A percentile compares a stretch with the other conserved stretches of the same genome.
phyloP scores from a whole-genome alignment of 345 rosid species.

The Brassica napus region DNA sequence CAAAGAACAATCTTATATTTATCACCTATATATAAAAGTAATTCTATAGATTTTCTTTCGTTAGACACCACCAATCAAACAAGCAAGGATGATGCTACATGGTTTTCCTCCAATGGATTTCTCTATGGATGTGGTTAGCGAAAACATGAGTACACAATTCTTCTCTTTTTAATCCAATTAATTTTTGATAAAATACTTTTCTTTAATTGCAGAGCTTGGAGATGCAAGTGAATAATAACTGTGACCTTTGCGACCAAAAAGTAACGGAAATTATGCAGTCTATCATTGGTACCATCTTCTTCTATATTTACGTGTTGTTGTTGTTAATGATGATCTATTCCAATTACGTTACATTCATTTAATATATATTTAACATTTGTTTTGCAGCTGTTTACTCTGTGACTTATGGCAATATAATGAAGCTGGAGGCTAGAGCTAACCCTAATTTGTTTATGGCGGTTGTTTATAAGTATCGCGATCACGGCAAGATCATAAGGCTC shows the following conservation, averaged over 20 bases:
- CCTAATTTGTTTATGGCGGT: slow-evolving; percentile 1
- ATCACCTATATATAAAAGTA: background rate
- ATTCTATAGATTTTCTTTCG: background rate
- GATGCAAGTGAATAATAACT: slow-evolving; percentile 32
- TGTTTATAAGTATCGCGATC: slow-evolving; percentile 21
- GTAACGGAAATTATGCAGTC: slow-evolving; percentile 27
- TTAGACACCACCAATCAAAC: background rate
- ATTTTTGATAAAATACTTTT: no score
- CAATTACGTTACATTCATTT: background rate
- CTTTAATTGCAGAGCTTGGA: slow-evolving; percentile 22
- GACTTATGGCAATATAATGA: slow-evolving; percentile 19
- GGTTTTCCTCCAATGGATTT: slow-evolving; percentile 18
- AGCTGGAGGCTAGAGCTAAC: slow-evolving; percentile 28
- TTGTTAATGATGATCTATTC: background rate
- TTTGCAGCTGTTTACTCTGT: slow-evolving; percentile 21
- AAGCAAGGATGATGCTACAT: background rate
- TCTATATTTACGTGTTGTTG: background rate
- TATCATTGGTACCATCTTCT: slow-evolving; percentile 5
- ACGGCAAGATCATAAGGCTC: slow-evolving; percentile 17
- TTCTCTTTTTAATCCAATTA: background rate
- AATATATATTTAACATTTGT: background rate
- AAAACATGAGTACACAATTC: background rate
- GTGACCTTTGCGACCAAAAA: slow-evolving; percentile 23
- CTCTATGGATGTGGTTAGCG: slow-evolving; percentile 26
- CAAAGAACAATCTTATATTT: background rate